Percentiles rank a stretch among this genome's conserved stretches.
phyloP scores from a whole-genome alignment of 2,329 filamentous ascomycete species.

The Cordyceps fumosorosea region DNA sequence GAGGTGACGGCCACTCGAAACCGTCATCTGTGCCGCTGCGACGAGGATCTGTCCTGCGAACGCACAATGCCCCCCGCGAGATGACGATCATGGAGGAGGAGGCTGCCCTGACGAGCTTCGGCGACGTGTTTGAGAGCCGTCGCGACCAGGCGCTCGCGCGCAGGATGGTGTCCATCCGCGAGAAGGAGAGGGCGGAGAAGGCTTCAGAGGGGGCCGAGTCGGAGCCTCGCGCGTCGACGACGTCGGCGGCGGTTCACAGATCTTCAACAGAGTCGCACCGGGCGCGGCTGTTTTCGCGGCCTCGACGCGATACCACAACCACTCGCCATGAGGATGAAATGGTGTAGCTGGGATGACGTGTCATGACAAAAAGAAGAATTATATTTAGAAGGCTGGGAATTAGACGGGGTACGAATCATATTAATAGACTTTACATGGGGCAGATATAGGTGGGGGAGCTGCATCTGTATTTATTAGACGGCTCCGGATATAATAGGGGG shows the following conservation, averaged over 20 bases:
- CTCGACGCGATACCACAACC: slow-evolving; percentile 2
- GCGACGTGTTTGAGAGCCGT: slow-evolving; percentile 40
- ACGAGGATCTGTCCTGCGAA: slow-evolving; percentile 4
- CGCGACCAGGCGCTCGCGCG: slow-evolving; percentile 29
- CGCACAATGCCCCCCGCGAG: slow-evolving; percentile 14
- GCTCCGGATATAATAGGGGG: not conserved
- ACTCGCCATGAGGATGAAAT: slow-evolving; percentile 8
- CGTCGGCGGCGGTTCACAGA: slow-evolving; percentile 5
- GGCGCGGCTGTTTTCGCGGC: slow-evolving; percentile 3
- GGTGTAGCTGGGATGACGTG: not conserved
- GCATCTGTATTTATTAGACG: not conserved
- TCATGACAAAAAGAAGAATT: not conserved
- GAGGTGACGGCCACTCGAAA: slow-evolving; percentile 12
- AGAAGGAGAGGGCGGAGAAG: slow-evolving; percentile 28
- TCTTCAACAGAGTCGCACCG: slow-evolving; percentile 12
- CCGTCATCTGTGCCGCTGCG: slow-evolving; percentile 12
- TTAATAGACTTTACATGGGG: not conserved
- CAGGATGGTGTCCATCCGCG: slow-evolving; percentile 31
- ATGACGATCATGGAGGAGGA: slow-evolving; percentile 22
- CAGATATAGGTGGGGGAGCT: not conserved
- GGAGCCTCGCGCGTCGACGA: slow-evolving; percentile 11
- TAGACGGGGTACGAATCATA: not conserved
- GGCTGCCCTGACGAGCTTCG: slow-evolving; percentile 32
- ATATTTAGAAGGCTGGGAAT: not conserved
- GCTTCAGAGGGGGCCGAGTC: slow-evolving; percentile 8